Conservation (phyloP, 2,329 filamentous ascomycete species). For the Penicillium sp. region DNA sequence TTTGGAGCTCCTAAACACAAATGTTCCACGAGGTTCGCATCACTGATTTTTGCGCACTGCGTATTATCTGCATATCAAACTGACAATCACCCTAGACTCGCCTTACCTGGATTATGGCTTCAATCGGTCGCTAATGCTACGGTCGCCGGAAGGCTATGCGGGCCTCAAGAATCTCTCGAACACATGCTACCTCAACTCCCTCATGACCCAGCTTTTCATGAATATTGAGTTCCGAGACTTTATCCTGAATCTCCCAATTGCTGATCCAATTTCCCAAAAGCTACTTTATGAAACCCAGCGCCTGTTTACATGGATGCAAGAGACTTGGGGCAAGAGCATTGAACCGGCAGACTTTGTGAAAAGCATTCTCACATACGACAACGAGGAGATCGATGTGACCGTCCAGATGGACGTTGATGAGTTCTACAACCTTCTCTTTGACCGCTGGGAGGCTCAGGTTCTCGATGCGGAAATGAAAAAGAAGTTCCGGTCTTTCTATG, state of each 20-base stretch:
- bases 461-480: slow-evolving; percentile 64
- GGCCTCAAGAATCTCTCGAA: slow-evolving; percentile 90
- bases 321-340: slow-evolving; percentile 68
- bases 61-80: not conserved
- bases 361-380: slow-evolving; percentile 78
- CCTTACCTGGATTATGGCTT: slow-evolving; percentile 57
- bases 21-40: slow-evolving; percentile 51
- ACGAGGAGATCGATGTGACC: slow-evolving; percentile 76
- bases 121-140: slow-evolving; percentile 66
- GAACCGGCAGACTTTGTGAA: slow-evolving; percentile 71
- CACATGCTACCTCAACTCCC: slow-evolving; percentile 94
- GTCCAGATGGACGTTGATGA: slow-evolving; percentile 98
- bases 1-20: slow-evolving; percentile 49
- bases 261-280: slow-evolving; percentile 57
- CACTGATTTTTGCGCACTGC: not conserved
- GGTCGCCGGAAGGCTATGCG: slow-evolving; percentile 76
- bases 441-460: slow-evolving; percentile 84
- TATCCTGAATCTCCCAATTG: slow-evolving; percentile 64
- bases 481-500: slow-evolving; percentile 77
- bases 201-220: slow-evolving; percentile 95
- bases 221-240: slow-evolving; percentile 84
- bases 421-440: slow-evolving; percentile 92
- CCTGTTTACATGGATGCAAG: slow-evolving; percentile 83
- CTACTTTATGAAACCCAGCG: slow-evolving; percentile 75
- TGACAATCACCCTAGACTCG: not conserved